Conservation (phyloP, 768 basidiomycete genomes). For the Mycena galopus region DNA sequence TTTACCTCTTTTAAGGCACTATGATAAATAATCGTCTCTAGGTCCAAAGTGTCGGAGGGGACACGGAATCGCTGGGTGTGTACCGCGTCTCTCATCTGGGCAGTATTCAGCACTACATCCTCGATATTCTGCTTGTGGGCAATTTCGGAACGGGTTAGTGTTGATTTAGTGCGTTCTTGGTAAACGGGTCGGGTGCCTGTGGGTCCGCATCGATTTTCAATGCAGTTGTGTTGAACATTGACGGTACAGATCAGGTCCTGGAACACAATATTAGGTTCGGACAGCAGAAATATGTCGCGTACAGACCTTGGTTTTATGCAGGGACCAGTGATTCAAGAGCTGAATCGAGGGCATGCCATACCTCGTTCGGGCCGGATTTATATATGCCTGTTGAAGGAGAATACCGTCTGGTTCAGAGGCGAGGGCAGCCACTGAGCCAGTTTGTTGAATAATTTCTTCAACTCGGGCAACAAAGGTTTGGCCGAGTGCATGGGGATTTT, state of each 20-base stretch:
- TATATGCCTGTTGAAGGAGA: neutral
- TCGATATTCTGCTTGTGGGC: neutral
- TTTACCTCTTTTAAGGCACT: neutral
- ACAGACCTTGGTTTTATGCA: no score
- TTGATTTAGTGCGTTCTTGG: slow-evolving; percentile 38
- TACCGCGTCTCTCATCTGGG: slow-evolving; percentile 43
- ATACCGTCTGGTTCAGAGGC: neutral
- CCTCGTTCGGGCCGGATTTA: neutral
- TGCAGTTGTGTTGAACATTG: slow-evolving; percentile 45
- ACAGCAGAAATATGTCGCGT: no score
- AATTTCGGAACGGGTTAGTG: neutral
- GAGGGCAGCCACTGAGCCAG: neutral
- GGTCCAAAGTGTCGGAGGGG: neutral
- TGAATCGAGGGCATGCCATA: neutral
- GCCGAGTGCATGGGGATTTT: neutral
- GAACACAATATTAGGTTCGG: no score
- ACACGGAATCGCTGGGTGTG: slow-evolving; percentile 37
- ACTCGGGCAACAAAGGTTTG: neutral
- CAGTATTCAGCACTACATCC: slow-evolving; percentile 41
- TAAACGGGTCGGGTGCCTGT: slow-evolving; percentile 20
- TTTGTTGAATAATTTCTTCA: neutral
- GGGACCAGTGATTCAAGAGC: no score
- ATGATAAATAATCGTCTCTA: neutral
- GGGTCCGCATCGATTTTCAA: slow-evolving; percentile 30
- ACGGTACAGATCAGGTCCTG: slow-evolving; percentile 43